Percentiles rank a stretch among this genome's conserved stretches.
phyloP scores from a whole-genome alignment of 139 green algal species.

The Ettlia oleoabundans region DNA sequence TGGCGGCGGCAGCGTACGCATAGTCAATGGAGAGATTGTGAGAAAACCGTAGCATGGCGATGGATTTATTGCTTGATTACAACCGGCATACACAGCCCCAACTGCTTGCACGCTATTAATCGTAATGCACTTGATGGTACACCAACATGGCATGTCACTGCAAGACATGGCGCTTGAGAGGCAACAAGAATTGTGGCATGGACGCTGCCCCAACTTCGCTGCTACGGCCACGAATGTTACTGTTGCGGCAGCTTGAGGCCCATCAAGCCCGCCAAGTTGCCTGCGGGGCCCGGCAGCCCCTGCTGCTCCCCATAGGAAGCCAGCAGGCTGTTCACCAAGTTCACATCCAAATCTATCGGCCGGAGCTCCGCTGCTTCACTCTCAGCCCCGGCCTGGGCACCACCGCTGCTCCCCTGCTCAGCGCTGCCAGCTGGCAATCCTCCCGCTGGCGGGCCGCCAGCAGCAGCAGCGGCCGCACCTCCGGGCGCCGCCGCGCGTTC shows the following conservation, averaged over 20 bases:
- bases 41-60: too few relatives aligned
- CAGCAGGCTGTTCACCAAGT: constrained; percentile 78
- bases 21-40: too few relatives aligned
- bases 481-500: neutral
- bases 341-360: constrained; percentile 77
- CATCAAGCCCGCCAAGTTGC: constrained; percentile 76
- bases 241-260: constrained; percentile 65
- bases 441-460: neutral
- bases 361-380: constrained; percentile 17
- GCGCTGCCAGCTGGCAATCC: neutral
- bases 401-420: neutral
- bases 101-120: too few relatives aligned
- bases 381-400: neutral
- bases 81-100: too few relatives aligned
- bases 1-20: too few relatives aligned
- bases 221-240: neutral
- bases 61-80: too few relatives aligned
- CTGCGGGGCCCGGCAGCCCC: constrained; percentile 77
- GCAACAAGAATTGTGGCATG: too few relatives aligned
- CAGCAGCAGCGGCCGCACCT: neutral
- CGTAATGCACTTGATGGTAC: too few relatives aligned
- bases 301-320: constrained; percentile 73
- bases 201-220: too few relatives aligned
- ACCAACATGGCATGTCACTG: too few relatives aligned
- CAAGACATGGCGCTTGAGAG: too few relatives aligned